Evolutionary conservation across 2,329 filamentous ascomycete genomes (phyloP).

Genomic region (Paramyrothecium sp.): DNA sequence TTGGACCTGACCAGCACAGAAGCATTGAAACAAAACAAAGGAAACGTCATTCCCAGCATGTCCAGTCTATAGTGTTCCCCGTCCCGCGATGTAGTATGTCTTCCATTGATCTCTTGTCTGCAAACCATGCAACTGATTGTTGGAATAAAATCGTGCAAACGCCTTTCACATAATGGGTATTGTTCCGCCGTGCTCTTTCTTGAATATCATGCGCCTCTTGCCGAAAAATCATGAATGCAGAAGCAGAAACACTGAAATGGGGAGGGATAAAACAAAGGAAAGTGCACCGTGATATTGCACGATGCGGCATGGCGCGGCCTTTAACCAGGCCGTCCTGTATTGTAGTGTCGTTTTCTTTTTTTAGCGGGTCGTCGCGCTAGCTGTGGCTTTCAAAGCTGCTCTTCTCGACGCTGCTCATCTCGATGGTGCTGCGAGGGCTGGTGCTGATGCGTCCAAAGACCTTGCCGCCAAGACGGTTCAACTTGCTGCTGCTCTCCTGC

Average conservation of each 20-base stretch:
- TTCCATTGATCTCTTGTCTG: not conserved
- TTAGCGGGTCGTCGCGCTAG: no score
- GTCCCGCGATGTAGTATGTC: not conserved
- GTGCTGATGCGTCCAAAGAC: slow-evolving; percentile 55
- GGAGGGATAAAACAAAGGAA: not conserved
- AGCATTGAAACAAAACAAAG: not conserved
- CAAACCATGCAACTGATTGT: not conserved
- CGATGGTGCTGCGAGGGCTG: slow-evolving; percentile 52
- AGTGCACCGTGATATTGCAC: no score
- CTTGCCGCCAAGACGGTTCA: slow-evolving; percentile 55
- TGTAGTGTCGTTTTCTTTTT: no score
- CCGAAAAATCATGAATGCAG: not conserved
- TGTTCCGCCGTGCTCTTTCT: not conserved
- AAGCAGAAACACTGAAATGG: not conserved
- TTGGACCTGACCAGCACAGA: not conserved
- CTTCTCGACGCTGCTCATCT: slow-evolving; percentile 50
- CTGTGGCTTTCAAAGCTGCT: slow-evolving; percentile 40
- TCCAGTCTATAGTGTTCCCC: not conserved
- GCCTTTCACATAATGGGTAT: not conserved
- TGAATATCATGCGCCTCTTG: slow-evolving; percentile 1
- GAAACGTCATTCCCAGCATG: not conserved
- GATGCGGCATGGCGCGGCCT: no score
- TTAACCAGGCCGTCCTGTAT: no score
- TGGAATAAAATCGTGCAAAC: not conserved
- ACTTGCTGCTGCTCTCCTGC: slow-evolving; percentile 47